phyloP scores from a whole-genome alignment of 2,329 filamentous ascomycete species.

The Alternaria incomplexa region DNA sequence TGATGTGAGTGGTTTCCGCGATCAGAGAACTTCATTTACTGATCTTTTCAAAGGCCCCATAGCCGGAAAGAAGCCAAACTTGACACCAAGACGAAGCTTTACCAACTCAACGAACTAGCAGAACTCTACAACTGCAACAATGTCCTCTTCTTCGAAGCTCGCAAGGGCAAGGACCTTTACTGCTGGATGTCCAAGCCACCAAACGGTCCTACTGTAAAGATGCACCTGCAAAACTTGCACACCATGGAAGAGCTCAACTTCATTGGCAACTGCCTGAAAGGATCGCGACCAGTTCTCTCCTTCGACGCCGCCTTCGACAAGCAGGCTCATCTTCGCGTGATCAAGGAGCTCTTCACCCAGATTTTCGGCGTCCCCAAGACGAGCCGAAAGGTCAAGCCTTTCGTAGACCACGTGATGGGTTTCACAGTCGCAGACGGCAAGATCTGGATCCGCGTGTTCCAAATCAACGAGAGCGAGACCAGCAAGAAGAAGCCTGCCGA shows the following conservation, averaged over 20 bases:
- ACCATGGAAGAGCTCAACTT: conserved; percentile 98
- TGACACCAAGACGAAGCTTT: conserved; percentile 88
- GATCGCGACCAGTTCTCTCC: conserved; percentile 85
- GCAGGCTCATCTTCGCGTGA: conserved; percentile 77
- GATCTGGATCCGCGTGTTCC: conserved; percentile 95
- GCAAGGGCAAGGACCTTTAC: conserved; percentile 94
- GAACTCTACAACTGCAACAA: conserved; percentile 94
- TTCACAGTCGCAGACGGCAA: conserved; percentile 92
- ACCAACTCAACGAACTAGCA: conserved; percentile 51
- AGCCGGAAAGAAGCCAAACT: conserved; percentile 94
- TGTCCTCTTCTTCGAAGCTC: conserved; percentile 91
- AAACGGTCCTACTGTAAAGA: conserved; percentile 76
- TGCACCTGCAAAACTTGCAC: conserved; percentile 86
- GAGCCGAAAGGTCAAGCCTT: conserved; percentile 89
- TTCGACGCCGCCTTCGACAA: conserved; percentile 89
- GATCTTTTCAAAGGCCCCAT: conserved; percentile 64
- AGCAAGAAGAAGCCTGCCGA: conserved; percentile 52
- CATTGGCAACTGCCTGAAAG: conserved; percentile 94
- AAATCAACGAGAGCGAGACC: conserved; percentile 84
- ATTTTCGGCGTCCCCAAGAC: conserved; percentile 91
- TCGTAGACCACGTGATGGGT: conserved; percentile 92
- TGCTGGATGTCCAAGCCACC: conserved; percentile 91
- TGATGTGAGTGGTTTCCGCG: conserved; percentile 62
- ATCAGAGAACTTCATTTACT: conserved; percentile 3
- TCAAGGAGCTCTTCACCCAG: conserved; percentile 89